These are phyloP conservation scores for Coprinopsis strossmayeri DNA, from an alignment of 768 basidiomycete genomes.

Conservation along the genomic window DNA sequence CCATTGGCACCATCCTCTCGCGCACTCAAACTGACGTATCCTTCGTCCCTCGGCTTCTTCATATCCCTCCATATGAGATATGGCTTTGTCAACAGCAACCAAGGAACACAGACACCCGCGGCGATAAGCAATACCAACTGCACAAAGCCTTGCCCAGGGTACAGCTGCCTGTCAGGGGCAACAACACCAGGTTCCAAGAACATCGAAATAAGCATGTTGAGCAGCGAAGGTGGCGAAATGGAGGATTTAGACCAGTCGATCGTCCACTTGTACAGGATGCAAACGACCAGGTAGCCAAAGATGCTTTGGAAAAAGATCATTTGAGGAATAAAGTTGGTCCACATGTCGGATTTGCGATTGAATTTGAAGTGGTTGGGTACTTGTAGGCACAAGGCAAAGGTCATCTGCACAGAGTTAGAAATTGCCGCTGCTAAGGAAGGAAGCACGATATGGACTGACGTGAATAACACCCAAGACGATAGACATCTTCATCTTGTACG, in stretches of 20 bases:
- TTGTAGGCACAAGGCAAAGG: conserved; percentile 94
- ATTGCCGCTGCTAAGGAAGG: conserved; percentile 6
- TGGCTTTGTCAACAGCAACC: conserved; percentile 90
- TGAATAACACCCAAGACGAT: conserved; percentile 94
- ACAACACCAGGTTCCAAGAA: conserved; percentile 87
- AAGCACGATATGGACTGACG: conserved; percentile 40
- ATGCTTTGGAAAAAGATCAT: conserved; percentile 97
- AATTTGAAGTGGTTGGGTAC: conserved; percentile 93
- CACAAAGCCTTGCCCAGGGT: conserved; percentile 79
- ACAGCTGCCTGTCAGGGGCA: conserved; percentile 62
- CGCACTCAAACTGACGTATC: conserved; percentile 63
- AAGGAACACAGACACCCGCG: conserved; percentile 87
- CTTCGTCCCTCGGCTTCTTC: conserved; percentile 73
- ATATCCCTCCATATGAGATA: conserved; percentile 90
- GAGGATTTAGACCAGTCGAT: conserved; percentile 78
- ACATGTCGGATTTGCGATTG: conserved; percentile 81
- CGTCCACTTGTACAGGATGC: conserved; percentile 97
- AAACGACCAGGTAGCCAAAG: conserved; percentile 92
- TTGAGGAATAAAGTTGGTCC: conserved; percentile 94
- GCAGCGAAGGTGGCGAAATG: conserved; percentile 75
- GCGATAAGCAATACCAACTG: conserved; percentile 74
- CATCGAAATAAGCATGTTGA: conserved; percentile 97
- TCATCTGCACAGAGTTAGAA: conserved; percentile 73
- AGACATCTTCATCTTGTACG: conserved; percentile 99
- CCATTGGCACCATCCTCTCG: conserved; percentile 50